These are phyloP conservation scores for Kwoniella shivajii DNA, from an alignment of 1,284 basidiomycete genomes.

Conservation along the genomic window DNA sequence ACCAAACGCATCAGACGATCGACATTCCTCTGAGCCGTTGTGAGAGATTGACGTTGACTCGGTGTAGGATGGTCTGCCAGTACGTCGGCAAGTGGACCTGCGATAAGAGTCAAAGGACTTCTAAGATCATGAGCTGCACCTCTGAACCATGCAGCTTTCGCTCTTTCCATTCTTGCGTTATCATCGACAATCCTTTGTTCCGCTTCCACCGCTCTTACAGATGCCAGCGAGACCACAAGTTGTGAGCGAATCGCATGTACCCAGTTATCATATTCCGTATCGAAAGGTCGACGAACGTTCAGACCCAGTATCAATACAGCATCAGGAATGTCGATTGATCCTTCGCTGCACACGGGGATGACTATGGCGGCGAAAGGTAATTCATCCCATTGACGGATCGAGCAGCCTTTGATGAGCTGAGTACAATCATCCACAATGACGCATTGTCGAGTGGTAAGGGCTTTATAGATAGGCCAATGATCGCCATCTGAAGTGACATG, in stretches of 20 bases:
- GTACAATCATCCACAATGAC: conserved; percentile 50
- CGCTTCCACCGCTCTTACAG: conserved; percentile 48
- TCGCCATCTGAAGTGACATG: conserved; percentile 19
- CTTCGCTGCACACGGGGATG: conserved; percentile 50
- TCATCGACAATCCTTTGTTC: conserved; percentile 49
- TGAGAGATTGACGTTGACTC: conserved; percentile 33
- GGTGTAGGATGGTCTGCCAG: conserved; percentile 24
- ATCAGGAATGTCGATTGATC: conserved; percentile 40
- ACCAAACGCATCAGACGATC: conserved; percentile 45
- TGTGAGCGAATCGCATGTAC: conserved; percentile 41
- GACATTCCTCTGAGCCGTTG: conserved; percentile 47
- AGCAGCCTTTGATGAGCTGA: conserved; percentile 38
- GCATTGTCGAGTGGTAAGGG: conserved; percentile 41
- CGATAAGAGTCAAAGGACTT: conserved; percentile 46
- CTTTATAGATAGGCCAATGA: conserved; percentile 47
- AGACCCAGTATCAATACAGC: conserved; percentile 55
- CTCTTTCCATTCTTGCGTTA: conserved; percentile 50
- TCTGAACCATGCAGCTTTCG: conserved; percentile 51
- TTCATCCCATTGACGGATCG: conserved; percentile 50
- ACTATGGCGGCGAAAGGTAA: conserved; percentile 50
- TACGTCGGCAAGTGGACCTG: conserved; percentile 46
- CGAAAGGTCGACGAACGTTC: conserved; percentile 46
- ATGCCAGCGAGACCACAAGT: conserved; percentile 37
- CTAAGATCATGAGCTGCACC: conserved; percentile 54
- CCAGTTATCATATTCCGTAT: conserved; percentile 47